Base-by-base conservation (phyloP, 257 asterid species). In the Ajuga chamaepitys region DNA sequence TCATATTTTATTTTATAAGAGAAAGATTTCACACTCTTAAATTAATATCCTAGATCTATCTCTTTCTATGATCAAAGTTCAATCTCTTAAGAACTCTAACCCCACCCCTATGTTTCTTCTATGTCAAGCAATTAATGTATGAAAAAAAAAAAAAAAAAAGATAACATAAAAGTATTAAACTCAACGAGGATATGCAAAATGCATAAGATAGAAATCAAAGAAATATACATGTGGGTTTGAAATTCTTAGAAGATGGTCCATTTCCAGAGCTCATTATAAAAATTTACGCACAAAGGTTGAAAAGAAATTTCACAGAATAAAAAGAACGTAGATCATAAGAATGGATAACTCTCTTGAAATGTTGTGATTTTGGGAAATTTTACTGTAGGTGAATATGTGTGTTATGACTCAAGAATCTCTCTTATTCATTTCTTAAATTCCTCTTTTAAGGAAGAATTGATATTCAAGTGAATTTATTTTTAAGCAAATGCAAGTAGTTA, bases 201-300 rank as follows among this genome's bases (percentile, higher is more conserved):
- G 4, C 22, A 48, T 9, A 24, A 38, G 11, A 14, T 4, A 28
- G 48, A 53, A 48, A 77, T 17, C 1, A 38, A 18, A 14, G 65
- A 64, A 72, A 57, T 9, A 7, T 73, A 78, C 87, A 81, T 47
- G 46, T 37, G 71, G 87, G 87, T 51, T 70, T 78, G 24, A 13
- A 74, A 53, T 24, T 68, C 75, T 77, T 80, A 75, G 79, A 41
- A 13, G 79, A 51, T 13, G 81, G 51, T 64, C 74, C 81, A 67
- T 81, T 78, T 59, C 71, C 80, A 22, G 79, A 64, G 77, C 81
- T 72, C 81, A 79, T 79, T 62, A 35, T 62, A 72, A 17, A 58
- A 13, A 59, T 28, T 58, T 34, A 9, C 7, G 45, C 57, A 54
- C 47, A 34, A 14, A 25, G 9, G 1, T 10, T 7, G 20, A 70